These are phyloP conservation scores for Exophiala calicioides DNA, from an alignment of 2,329 filamentous ascomycete species.

Conservation along the genomic window DNA sequence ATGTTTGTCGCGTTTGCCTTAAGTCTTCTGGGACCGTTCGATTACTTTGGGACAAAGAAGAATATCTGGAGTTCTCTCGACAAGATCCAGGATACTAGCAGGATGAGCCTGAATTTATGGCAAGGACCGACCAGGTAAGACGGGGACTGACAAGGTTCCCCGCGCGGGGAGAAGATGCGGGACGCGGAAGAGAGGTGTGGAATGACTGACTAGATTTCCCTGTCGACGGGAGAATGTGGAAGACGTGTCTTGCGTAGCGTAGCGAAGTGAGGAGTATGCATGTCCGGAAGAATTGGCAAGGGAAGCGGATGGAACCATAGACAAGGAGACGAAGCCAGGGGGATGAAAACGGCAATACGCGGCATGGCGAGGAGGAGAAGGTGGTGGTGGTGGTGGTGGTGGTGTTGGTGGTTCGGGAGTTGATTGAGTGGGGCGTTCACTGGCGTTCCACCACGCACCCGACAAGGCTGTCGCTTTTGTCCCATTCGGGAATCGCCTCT, in stretches of 20 bases:
- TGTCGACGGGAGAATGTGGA: conserved; percentile 3
- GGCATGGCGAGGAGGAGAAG: conserved; percentile 9
- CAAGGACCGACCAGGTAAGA: conserved; percentile 3
- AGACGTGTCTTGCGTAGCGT: not conserved
- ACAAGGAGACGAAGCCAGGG: not conserved
- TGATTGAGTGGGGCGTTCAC: too few relatives aligned
- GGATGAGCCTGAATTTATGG: conserved; percentile 6
- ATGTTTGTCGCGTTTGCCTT: conserved; percentile 13
- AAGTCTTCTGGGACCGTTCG: too few relatives aligned
- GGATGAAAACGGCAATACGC: conserved; percentile 4
- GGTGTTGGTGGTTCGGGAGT: too few relatives aligned
- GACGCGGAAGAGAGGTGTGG: conserved; percentile 3
- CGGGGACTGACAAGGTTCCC: conserved; percentile 15
- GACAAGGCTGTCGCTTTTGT: not conserved
- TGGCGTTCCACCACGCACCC: too few relatives aligned
- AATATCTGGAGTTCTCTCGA: conserved; percentile 2
- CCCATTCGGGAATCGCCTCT: conserved; percentile 4
- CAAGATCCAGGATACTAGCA: conserved; percentile 3
- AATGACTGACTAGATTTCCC: conserved; percentile 6
- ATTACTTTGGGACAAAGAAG: conserved; percentile 4
- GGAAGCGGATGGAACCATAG: conserved; percentile 7
- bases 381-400: too few relatives aligned
- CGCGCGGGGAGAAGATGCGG: conserved; percentile 13
- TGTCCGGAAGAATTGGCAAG: conserved; percentile 1
- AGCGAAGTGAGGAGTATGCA: conserved; percentile 20